Percentiles rank a stretch among this genome's conserved stretches.
Conservation (phyloP, 1,284 basidiomycete genomes). For the Moniliophthora roreri region DNA sequence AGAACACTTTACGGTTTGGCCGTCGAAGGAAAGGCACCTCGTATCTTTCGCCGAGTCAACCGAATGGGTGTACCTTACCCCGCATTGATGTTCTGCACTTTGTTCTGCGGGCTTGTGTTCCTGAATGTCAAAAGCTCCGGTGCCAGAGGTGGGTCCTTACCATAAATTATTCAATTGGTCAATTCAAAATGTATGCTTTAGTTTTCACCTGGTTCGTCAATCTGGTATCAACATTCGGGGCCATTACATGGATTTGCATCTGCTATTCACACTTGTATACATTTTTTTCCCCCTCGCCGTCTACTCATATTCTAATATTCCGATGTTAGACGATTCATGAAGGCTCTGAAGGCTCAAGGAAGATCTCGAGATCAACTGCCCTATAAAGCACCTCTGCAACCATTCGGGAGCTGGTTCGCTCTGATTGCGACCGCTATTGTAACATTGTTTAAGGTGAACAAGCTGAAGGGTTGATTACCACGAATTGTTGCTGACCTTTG, state of each 20-base stretch:
- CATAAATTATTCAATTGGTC: background rate
- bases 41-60: conserved; percentile 55
- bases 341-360: conserved; percentile 65
- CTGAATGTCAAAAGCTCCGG: conserved; percentile 57
- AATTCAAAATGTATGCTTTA: conserved; percentile 17
- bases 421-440: conserved; percentile 59
- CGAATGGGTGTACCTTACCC: conserved; percentile 62
- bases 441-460: conserved; percentile 49
- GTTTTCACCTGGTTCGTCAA: conserved; percentile 77
- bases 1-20: conserved; percentile 73
- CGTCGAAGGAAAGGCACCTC: conserved; percentile 62
- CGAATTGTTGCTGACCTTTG: too few species aligned
- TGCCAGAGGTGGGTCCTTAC: conserved; percentile 41
- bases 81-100: conserved; percentile 50
- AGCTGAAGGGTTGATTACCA: too few species aligned
- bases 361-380: conserved; percentile 62
- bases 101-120: conserved; percentile 60
- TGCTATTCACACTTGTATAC: conserved; percentile 64
- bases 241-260: conserved; percentile 76
- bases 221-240: conserved; percentile 68
- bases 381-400: conserved; percentile 70
- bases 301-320: background rate
- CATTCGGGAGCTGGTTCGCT: conserved; percentile 63
- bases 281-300: conserved; percentile 1
- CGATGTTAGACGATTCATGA: conserved; percentile 58